Base-by-base conservation (phyloP, 495 filamentous ascomycete species). In the Choiromyces venosus region DNA sequence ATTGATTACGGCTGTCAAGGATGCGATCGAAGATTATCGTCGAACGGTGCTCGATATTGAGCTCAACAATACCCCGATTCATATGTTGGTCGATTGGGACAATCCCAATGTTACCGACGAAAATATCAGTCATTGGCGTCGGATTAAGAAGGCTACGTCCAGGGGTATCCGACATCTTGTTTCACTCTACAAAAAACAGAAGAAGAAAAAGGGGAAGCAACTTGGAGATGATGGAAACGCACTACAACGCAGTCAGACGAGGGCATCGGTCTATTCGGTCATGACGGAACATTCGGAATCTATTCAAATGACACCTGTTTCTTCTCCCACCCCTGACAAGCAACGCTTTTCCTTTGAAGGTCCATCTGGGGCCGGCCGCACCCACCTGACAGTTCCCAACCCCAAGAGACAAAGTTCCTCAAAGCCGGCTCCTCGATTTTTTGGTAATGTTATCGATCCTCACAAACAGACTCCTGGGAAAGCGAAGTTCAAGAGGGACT, bases 1-100 rank as follows among this genome's bases (percentile, higher is more conserved):
- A n/a, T 84, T 89, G 74, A 87, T 98, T 66, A 99, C 96, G 12
- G 89, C 92, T 6, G 84, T 97, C 78, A 99, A 98, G 83, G 96
- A 99, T 81, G 95, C 90, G n/a, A 92, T 98, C 75, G 96, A 99
- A 83, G 96, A 99, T 85, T 97, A 93, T 86, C 88, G 96, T 72
- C 87, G 96, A 82, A 97, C 93, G 2, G 86, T 93, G 35, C 89
- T 97, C 29, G 96, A 99, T 81, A 96, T 90, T 73, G 92, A 96
- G 79, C 87, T 99, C 69, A 99, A 99, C 84, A 97, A 99, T 78
- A 94, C 96, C 19, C 91, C 94, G 1, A 92, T 97, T 19, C 94
- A 99, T 83, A 88, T 94, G 38, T 84, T 99, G 38, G 83, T 93
- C 0, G 91, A 93, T 71, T 97, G 90, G 89, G 86, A 90, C 77